These are phyloP conservation scores for Coelastrella sp. DNA, from an alignment of 139 green algal species.

Conservation along the genomic window DNA sequence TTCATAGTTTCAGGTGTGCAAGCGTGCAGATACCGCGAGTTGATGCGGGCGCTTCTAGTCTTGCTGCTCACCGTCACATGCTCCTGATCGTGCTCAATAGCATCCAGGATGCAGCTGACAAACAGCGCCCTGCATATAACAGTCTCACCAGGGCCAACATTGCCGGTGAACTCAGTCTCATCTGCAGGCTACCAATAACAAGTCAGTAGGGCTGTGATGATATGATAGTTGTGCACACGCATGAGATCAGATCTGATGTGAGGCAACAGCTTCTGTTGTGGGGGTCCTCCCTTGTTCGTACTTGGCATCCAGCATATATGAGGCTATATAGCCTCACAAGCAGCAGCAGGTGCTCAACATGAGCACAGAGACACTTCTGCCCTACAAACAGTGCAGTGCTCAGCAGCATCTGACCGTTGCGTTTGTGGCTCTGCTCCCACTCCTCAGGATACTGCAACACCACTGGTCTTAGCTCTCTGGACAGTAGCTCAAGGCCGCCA, in stretches of 20 bases:
- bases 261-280: not conserved
- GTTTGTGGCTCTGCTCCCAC: not conserved
- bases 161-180: not conserved
- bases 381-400: too few relatives aligned
- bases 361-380: too few relatives aligned
- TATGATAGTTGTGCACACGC: too few relatives aligned
- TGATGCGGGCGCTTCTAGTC: too few relatives aligned
- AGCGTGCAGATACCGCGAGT: too few relatives aligned
- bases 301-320: too few relatives aligned
- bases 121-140: slow-evolving; percentile 1
- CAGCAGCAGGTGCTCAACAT: too few relatives aligned
- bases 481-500: not conserved
- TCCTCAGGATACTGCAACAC: not conserved
- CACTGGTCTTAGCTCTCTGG: not conserved
- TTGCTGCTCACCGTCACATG: not conserved
- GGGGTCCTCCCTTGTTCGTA: not conserved
- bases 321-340: too few relatives aligned
- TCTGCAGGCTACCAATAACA: not conserved
- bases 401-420: not conserved
- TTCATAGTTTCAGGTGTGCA: not conserved
- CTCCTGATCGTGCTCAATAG: not conserved
- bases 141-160: not conserved
- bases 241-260: too few relatives aligned
- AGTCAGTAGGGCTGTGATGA: too few relatives aligned
- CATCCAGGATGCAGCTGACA: not conserved